Base-by-base conservation (phyloP, 2,329 filamentous ascomycete species). In the Trichoderma guizhouense region DNA sequence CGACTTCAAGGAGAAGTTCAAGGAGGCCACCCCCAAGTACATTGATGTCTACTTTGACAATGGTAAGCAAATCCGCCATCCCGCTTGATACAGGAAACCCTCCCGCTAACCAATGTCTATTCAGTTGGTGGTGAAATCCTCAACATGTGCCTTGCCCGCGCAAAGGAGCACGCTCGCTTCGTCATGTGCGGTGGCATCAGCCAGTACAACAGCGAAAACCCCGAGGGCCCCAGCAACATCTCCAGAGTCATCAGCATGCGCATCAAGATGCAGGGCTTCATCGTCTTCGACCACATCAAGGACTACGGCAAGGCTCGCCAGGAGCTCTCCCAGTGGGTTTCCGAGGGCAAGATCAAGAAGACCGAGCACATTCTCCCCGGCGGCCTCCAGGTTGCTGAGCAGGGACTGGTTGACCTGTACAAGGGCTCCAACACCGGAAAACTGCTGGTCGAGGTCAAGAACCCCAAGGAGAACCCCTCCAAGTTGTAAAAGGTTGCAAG, bases 11-110 rank as follows among this genome's bases (percentile, higher is more conserved):
- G 79, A 85, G 73, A 84, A 90, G 79, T 87, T 93, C 76, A 84
- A 85, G 74, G 86, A 85, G 55, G 89, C 87, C 5, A 92, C 90
- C 21, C 79, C 81, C 71, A 81, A 86, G 73, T 84, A 85, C 74
- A 92, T 91, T 71, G 89, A 92, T 80, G 89, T 93, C 15, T 93
- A 89, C 81, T 93, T 89, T 79, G 91, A 93, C 80, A 93, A 93
- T 82, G 79, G 81, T 81, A 57, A 72, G 79, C 71, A n/a, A 0
- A 60, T 60, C 3, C 5, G 28, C 8, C 3, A 24, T 12, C 21
- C 12, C 11, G 43, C 32, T 7, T 14, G 9, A 32, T 5, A 24
- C 6, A 24, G 5, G 15, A 39, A 39, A 18, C 36, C 18, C 3
- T 24, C 18, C 18, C 18, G 24, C 71, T 69, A 60, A 72, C 65